Conservation (phyloP, 441 rosid species). For the Viola pubescens region DNA sequence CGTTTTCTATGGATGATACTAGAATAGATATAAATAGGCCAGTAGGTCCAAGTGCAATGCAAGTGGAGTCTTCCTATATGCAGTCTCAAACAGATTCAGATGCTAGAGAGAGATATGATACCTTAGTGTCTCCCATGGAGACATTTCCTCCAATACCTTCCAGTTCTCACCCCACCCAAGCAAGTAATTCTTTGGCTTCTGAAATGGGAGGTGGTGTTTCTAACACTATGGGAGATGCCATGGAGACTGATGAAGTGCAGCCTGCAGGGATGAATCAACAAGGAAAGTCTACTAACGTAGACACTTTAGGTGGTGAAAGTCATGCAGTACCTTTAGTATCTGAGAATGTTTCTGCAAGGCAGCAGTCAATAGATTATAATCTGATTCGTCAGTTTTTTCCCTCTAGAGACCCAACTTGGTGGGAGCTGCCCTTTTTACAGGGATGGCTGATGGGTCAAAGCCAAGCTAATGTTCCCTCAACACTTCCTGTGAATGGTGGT, state of each 20-base stretch:
- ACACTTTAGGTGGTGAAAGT: slow-evolving; percentile 16
- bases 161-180: slow-evolving; percentile 31
- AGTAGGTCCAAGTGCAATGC: slow-evolving; percentile 34
- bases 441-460: slow-evolving; percentile 83
- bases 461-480: slow-evolving; percentile 45
- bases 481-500: slow-evolving; percentile 36
- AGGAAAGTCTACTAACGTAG: slow-evolving; percentile 17
- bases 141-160: slow-evolving; percentile 34
- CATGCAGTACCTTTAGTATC: slow-evolving; percentile 20
- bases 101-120: slow-evolving; percentile 44
- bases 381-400: slow-evolving; percentile 47
- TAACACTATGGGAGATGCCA: slow-evolving; percentile 33
- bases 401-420: slow-evolving; percentile 54
- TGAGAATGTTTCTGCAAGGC: slow-evolving; percentile 22
- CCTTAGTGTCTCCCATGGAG: slow-evolving; percentile 39
- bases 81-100: slow-evolving; percentile 45
- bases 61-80: slow-evolving; percentile 32
- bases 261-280: slow-evolving; percentile 38
- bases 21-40: slow-evolving; percentile 39
- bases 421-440: slow-evolving; percentile 80
- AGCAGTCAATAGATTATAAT: slow-evolving; percentile 33
- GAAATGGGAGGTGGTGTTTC: slow-evolving; percentile 38
- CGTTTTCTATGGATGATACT: slow-evolving; percentile 40
- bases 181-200: slow-evolving; percentile 26
- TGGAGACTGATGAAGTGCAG: slow-evolving; percentile 58